Evolutionary conservation across 2,329 filamentous ascomycete species (phyloP).

Genomic region (Aureobasidium zeae): DNA sequence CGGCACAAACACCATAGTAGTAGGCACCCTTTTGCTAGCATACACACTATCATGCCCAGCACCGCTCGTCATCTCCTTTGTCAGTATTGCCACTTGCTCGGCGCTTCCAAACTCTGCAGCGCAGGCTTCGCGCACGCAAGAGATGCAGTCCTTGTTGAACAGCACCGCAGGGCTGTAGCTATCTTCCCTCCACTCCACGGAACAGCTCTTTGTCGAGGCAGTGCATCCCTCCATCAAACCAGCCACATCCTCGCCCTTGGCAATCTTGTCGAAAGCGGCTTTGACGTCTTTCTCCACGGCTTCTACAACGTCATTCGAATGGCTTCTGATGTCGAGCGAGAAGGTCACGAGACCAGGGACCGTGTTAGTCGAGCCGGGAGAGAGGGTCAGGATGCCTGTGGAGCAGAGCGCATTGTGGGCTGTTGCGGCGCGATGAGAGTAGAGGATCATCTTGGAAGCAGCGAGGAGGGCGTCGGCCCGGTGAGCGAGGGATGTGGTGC

Average conservation of each 20-base stretch:
- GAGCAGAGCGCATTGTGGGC: slow-evolving; percentile 53
- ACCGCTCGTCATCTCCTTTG: slow-evolving; percentile 49
- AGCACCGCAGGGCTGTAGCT: slow-evolving; percentile 52
- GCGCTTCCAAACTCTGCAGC: slow-evolving; percentile 49
- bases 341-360: slow-evolving; percentile 60
- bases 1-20: slow-evolving; percentile 42
- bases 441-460: slow-evolving; percentile 58
- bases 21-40: slow-evolving; percentile 36
- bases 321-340: slow-evolving; percentile 57
- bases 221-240: no score
- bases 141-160: slow-evolving; percentile 60
- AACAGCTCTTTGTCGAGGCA: no score
- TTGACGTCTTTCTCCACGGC: slow-evolving; percentile 49
- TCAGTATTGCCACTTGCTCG: slow-evolving; percentile 35
- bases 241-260: slow-evolving; percentile 46
- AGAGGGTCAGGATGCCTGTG: slow-evolving; percentile 59
- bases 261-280: slow-evolving; percentile 51
- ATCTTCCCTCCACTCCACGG: no score
- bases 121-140: slow-evolving; percentile 53
- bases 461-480: slow-evolving; percentile 61
- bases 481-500: slow-evolving; percentile 59
- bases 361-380: slow-evolving; percentile 63
- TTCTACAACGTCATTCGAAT: slow-evolving; percentile 47
- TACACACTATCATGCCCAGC: slow-evolving; percentile 54
- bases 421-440: slow-evolving; percentile 54